Evolutionary conservation across 176 grass and related monocot species (phyloP), one percentile per base, ranked within the genome.

Genomic region (Alopecurus myosuroides): DNA sequence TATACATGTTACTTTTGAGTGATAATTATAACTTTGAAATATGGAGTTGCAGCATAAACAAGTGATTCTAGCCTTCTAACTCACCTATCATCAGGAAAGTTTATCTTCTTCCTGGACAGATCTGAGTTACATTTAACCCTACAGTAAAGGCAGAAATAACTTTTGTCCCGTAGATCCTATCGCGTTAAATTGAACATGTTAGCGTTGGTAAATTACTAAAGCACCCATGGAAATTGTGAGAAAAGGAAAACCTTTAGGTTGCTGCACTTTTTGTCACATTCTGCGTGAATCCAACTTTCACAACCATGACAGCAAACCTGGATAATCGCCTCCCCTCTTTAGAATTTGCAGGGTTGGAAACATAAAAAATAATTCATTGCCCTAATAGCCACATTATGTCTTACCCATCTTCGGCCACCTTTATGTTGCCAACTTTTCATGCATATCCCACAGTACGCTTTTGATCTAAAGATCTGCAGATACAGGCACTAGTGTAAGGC

Each of bases 261-360:
- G 44, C 89, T 90, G 70, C 82, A 84, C 68, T 84, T 95, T 87
- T 94, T 90, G 56, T 97, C 95, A 82, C 95, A 94, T 63, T 92
- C 90, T 72, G 88, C 78, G 51, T 97, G 92, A 89, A 94, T 67
- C 86, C 88, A 94, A 85, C 81, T 88, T 88, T 91, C 86, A 72
- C 95, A 98, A 72, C 85, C 89, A 88, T 81, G 91, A 79, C 96
- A 95, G 78, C 87, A 89, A 83, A 98, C 91, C 96, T 95, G 72
- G 68, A 56, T 74, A 88, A 53, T 79, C 36, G 64, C 19, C 80
- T 88, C 55, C 46, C 34, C 14, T 71, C 56, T 72, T 86, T 42
- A 94, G 74, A 85, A 26, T 80, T 77, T 70, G 31, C 20, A 88
- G 48, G 56, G 34, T 23, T 75, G 20, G 77, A 81, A 50, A 69